Conservation (phyloP, 2,329 filamentous ascomycete species). For the Colletotrichum eremochloae region DNA sequence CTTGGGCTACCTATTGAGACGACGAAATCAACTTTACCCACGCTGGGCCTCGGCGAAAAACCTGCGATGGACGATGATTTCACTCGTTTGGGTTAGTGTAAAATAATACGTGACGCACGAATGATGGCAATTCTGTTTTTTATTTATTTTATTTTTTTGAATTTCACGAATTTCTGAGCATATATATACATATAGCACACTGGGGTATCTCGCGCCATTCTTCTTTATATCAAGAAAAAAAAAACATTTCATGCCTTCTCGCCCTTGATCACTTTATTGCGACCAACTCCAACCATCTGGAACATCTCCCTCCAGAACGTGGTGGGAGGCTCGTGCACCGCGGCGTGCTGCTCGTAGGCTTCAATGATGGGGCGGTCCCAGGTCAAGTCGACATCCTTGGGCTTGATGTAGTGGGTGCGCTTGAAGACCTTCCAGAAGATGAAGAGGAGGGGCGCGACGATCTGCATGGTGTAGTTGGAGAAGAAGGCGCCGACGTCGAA, state of each 20-base stretch:
- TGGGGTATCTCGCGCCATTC: constrained; percentile 19
- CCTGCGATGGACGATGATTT: neutral
- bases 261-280: constrained; percentile 44
- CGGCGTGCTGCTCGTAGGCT: constrained; percentile 61
- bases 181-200: constrained; percentile 4
- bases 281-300: constrained; percentile 58
- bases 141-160: neutral
- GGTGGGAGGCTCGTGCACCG: constrained; percentile 54
- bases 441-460: constrained; percentile 69
- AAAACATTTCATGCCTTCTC: constrained; percentile 38
- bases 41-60: neutral
- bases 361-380: constrained; percentile 72
- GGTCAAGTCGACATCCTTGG: constrained; percentile 69
- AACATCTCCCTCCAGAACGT: constrained; percentile 70
- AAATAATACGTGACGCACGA: neutral
- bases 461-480: constrained; percentile 73
- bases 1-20: neutral
- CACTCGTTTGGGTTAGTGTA: too few species aligned
- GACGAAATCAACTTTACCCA: neutral
- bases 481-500: constrained; percentile 73
- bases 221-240: neutral
- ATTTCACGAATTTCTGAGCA: constrained; percentile 4
- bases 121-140: constrained; percentile 3
- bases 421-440: constrained; percentile 72
- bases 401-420: constrained; percentile 66